phyloP scores from a whole-genome alignment of 805 yeast species.

The Yamadazyma sp. region DNA sequence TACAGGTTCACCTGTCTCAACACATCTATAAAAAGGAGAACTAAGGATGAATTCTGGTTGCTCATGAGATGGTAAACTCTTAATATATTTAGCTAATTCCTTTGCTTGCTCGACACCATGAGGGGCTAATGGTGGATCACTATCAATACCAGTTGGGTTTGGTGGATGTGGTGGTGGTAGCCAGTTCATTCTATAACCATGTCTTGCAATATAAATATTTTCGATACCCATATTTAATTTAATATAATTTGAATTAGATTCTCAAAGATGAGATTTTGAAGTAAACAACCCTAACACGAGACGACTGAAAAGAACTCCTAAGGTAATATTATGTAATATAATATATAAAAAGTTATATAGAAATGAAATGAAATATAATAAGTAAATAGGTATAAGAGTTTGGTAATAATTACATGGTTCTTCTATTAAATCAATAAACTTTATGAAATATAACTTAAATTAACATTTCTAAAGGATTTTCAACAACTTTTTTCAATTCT shows the following conservation, averaged over 20 bases:
- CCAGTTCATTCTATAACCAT: conserved; percentile 92
- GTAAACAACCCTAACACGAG: too few species aligned
- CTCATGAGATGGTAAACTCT: conserved; percentile 40
- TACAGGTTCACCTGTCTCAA: conserved; percentile 75
- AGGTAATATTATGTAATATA: too few species aligned
- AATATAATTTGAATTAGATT: too few species aligned
- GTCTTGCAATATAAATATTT: conserved; percentile 72
- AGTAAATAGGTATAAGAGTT: too few species aligned
- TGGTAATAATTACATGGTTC: too few species aligned
- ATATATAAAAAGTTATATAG: too few species aligned
- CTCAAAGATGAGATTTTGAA: too few species aligned
- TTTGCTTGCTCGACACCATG: conserved; percentile 88
- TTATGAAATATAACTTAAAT: too few species aligned
- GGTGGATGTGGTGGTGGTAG: conserved; percentile 66
- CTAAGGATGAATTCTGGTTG: conserved; percentile 69
- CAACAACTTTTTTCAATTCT: conserved; percentile 85
- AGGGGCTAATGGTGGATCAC: conserved; percentile 83
- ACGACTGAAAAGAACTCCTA: too few species aligned
- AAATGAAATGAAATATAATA: too few species aligned
- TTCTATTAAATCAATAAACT: too few species aligned
- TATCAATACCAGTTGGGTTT: conserved; percentile 84
- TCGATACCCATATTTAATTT: too few species aligned
- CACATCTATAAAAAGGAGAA: conserved; percentile 88
- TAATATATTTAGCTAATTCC: conserved; percentile 64
- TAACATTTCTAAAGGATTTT: conserved; percentile 93